phyloP scores from a whole-genome alignment of 2,329 filamentous ascomycete genomes.

The Macrophomina pseudophaseolina region DNA sequence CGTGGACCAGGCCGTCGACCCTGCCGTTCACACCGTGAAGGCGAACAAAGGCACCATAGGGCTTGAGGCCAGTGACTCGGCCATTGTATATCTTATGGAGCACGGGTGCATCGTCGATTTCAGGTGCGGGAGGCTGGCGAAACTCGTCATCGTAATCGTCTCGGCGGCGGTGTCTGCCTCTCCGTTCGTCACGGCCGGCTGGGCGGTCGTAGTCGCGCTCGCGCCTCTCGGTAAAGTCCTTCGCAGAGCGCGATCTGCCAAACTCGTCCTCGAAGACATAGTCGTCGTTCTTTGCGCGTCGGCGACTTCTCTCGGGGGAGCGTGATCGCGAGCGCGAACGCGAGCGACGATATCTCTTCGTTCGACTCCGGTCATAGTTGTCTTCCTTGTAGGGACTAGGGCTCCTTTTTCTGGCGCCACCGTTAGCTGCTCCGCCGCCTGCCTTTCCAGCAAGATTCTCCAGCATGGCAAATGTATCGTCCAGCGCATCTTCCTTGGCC shows the following conservation, averaged over 20 bases:
- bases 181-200: conserved; percentile 18
- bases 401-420: conserved; percentile 61
- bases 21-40: conserved; percentile 85
- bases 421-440: conserved; percentile 52
- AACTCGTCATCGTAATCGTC: conserved; percentile 60
- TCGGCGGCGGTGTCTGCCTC: conserved; percentile 51
- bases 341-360: conserved; percentile 50
- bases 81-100: conserved; percentile 90
- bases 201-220: conserved; percentile 35
- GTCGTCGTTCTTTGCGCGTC: conserved; percentile 54
- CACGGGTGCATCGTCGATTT: conserved; percentile 81
- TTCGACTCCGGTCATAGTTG: conserved; percentile 49
- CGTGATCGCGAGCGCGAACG: conserved; percentile 58
- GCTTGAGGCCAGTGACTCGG: conserved; percentile 87
- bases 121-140: conserved; percentile 68
- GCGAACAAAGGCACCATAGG: conserved; percentile 95
- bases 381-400: conserved; percentile 60
- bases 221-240: conserved; percentile 38
- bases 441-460: conserved; percentile 79
- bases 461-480: conserved; percentile 91
- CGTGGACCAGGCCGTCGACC: conserved; percentile 90
- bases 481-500: conserved; percentile 70
- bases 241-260: conserved; percentile 53
- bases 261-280: conserved; percentile 66
- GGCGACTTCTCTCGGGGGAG: conserved; percentile 37